Percentiles rank a stretch among this genome's conserved stretches.
phyloP scores from a whole-genome alignment of 2,329 filamentous ascomycete genomes.

The Passalora sequoiae region DNA sequence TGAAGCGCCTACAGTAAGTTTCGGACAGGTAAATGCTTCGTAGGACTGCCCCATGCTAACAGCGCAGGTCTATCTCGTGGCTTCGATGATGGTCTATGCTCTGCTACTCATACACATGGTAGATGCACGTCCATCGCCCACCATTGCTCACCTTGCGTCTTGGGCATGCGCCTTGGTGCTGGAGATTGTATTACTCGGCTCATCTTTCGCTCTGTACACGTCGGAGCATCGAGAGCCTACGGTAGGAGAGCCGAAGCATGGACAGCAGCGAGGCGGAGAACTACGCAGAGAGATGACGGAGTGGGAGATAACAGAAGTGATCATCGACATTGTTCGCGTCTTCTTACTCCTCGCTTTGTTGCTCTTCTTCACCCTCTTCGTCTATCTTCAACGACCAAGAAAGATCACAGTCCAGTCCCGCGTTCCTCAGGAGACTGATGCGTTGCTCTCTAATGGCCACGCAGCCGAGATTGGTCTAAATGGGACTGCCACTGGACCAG shows the following conservation, averaged over 20 bases:
- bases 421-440: constrained; percentile 55
- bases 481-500: constrained; percentile 39
- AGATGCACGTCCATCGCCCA: constrained; percentile 77
- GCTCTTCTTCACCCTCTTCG: constrained; percentile 55
- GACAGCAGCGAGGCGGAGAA: constrained; percentile 35
- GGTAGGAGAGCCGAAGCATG: constrained; percentile 36
- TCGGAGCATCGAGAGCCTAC: constrained; percentile 60
- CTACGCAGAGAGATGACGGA: constrained; percentile 41
- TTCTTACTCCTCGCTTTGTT: constrained; percentile 58
- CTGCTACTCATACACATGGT: constrained; percentile 81
- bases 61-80: constrained; percentile 73
- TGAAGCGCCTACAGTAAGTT: constrained; percentile 66
- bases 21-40: not conserved
- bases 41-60: constrained; percentile 17
- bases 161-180: constrained; percentile 70
- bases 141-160: constrained; percentile 68
- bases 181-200: constrained; percentile 66
- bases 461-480: constrained; percentile 41
- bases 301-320: constrained; percentile 63
- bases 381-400: constrained; percentile 36
- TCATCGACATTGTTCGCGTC: constrained; percentile 63
- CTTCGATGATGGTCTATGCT: constrained; percentile 79
- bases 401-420: constrained; percentile 36
- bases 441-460: constrained; percentile 52
- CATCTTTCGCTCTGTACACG: constrained; percentile 64